Evolutionary conservation across 2,329 filamentous ascomycete species (phyloP).

Genomic region (Neopestalotiopsis sp.): DNA sequence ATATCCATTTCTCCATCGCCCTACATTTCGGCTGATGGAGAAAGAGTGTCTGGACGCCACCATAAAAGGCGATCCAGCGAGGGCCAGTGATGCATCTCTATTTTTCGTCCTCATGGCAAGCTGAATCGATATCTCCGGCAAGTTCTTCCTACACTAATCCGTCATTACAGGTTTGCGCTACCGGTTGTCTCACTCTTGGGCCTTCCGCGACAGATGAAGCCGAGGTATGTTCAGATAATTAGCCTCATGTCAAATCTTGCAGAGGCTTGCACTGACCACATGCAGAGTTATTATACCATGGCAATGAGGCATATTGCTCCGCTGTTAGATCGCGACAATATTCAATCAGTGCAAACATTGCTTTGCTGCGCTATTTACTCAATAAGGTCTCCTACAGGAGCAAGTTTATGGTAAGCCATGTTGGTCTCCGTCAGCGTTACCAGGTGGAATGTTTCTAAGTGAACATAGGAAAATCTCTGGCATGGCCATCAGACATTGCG

Average conservation of each 20-base stretch:
- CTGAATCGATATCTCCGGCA: not conserved
- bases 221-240: constrained; percentile 9
- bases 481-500: constrained; percentile 36
- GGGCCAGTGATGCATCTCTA: constrained; percentile 18
- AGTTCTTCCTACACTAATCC: not conserved
- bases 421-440: no score
- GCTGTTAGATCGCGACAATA: constrained; percentile 26
- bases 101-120: constrained; percentile 31
- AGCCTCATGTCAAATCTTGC: not conserved
- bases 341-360: constrained; percentile 39
- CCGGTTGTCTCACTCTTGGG: constrained; percentile 25
- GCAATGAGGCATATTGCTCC: constrained; percentile 12
- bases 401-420: constrained; percentile 32
- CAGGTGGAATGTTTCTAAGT: not conserved
- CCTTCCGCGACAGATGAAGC: constrained; percentile 16
- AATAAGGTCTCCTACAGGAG: constrained; percentile 30
- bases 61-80: not conserved
- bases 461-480: constrained; percentile 33
- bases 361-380: constrained; percentile 38
- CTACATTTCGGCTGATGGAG: constrained; percentile 39
- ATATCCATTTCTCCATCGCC: constrained; percentile 42
- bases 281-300: constrained; percentile 9
- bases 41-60: constrained; percentile 24
- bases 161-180: constrained; percentile 28
- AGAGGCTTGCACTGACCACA: not conserved